Conservation (phyloP, 768 basidiomycete genomes). For the Suillus placidus region DNA sequence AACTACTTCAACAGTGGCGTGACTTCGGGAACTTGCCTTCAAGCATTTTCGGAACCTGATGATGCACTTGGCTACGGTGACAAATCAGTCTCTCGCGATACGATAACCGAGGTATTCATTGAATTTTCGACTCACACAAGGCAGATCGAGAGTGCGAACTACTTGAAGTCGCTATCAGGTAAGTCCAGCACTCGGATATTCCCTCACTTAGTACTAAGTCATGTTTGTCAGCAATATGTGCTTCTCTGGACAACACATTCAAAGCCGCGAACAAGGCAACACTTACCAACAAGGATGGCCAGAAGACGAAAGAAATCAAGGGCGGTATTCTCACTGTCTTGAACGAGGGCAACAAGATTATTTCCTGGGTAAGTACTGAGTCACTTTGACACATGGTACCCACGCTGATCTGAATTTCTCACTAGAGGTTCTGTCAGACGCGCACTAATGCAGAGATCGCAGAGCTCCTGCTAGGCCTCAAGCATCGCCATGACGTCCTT, state of each 20-base stretch:
- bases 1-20: background rate
- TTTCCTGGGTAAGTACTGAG: constrained; percentile 16
- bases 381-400: too few species aligned
- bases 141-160: background rate
- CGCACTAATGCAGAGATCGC: constrained; percentile 18
- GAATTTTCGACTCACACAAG: constrained; percentile 14
- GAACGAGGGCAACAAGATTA: constrained; percentile 20
- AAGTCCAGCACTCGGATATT: too few species aligned
- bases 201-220: too few species aligned
- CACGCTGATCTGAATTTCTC: too few species aligned
- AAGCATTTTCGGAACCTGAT: constrained; percentile 3
- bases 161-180: background rate
- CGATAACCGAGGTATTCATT: constrained; percentile 23
- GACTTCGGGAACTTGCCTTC: background rate
- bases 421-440: constrained; percentile 20
- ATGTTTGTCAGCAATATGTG: constrained; percentile 10
- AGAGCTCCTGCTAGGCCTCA: constrained; percentile 18
- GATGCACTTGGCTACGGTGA: constrained; percentile 12
- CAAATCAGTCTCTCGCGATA: constrained; percentile 20
- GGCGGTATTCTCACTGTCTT: constrained; percentile 20
- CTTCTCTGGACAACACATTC: constrained; percentile 23
- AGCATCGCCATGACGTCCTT: constrained; percentile 12
- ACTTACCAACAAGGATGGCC: background rate
- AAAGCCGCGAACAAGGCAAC: constrained; percentile 19
- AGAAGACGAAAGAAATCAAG: constrained; percentile 3